These are phyloP conservation scores for Geosmithia putterillii DNA, from an alignment of 2,329 filamentous ascomycete genomes.

Conservation along the genomic window DNA sequence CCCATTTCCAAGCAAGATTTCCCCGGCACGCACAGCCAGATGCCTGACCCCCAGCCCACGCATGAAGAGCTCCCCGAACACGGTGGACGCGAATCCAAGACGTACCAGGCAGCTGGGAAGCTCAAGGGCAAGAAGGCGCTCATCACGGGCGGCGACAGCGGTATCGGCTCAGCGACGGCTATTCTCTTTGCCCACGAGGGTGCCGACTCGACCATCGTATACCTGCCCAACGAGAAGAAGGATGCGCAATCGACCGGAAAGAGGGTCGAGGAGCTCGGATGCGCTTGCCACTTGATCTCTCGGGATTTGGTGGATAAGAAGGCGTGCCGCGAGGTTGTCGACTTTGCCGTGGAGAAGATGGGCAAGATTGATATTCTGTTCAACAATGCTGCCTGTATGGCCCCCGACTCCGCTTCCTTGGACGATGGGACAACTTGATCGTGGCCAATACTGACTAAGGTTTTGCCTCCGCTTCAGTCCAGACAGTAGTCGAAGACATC, in stretches of 20 bases:
- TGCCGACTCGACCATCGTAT: conserved; percentile 41
- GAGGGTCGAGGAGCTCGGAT: conserved; percentile 43
- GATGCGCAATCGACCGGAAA: conserved; percentile 42
- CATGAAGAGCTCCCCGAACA: conserved; percentile 55
- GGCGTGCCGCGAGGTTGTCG: conserved; percentile 58
- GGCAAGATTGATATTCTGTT: conserved; percentile 62
- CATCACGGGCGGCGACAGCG: conserved; percentile 41
- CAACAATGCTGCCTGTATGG: conserved; percentile 55
- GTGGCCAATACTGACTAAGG: neutral
- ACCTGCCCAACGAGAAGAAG: conserved; percentile 40
- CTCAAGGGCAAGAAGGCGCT: conserved; percentile 36
- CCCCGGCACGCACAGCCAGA: conserved; percentile 13
- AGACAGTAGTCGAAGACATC: conserved; percentile 60
- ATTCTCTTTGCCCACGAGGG: conserved; percentile 46
- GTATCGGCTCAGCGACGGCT: conserved; percentile 18
- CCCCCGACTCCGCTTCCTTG: neutral
- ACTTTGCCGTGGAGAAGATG: conserved; percentile 52
- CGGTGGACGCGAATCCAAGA: conserved; percentile 54
- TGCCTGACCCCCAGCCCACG: conserved; percentile 32
- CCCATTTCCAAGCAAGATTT: conserved; percentile 16
- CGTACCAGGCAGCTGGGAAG: conserved; percentile 25
- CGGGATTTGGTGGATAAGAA: conserved; percentile 52
- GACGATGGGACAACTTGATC: too few relatives aligned
- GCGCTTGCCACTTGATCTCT: conserved; percentile 50
- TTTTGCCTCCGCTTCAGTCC: conserved; percentile 12